phyloP scores from a whole-genome alignment of 176 grass and related monocot genomes.

The Phyllostachys edulis region DNA sequence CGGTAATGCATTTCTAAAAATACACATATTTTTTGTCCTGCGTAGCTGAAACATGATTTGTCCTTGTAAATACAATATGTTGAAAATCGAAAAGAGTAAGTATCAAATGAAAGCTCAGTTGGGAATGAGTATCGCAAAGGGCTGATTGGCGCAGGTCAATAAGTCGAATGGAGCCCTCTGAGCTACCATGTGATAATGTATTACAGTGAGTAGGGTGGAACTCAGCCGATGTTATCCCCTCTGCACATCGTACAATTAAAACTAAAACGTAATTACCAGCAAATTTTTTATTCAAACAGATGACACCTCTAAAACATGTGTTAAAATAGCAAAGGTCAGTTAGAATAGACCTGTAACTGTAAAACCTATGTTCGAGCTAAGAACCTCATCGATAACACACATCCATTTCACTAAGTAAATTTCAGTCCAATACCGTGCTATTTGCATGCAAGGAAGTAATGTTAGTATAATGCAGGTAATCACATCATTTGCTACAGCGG shows the following conservation, averaged over 20 bases:
- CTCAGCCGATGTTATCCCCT: conserved; percentile 92
- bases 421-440: neutral
- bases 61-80: no score
- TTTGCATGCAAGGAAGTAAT: neutral
- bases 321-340: neutral
- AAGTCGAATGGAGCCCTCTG: conserved; percentile 84
- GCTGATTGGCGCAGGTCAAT: conserved; percentile 90
- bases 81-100: no score
- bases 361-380: conserved; percentile 17
- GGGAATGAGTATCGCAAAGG: conserved; percentile 77
- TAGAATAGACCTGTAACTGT: conserved; percentile 18
- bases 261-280: conserved; percentile 34
- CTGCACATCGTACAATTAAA: conserved; percentile 51
- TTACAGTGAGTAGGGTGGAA: conserved; percentile 90
- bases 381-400: neutral
- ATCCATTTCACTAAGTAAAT: neutral
- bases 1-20: no score
- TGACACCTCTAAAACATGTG: neutral
- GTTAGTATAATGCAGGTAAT: neutral
- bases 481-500: neutral
- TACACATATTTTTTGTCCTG: no score
- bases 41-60: no score
- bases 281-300: conserved; percentile 8
- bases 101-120: conserved; percentile 48
- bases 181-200: conserved; percentile 82